These are phyloP conservation scores for Ustilago shanxiensis DNA, from an alignment of 1,284 basidiomycete genomes.

Conservation along the genomic window DNA sequence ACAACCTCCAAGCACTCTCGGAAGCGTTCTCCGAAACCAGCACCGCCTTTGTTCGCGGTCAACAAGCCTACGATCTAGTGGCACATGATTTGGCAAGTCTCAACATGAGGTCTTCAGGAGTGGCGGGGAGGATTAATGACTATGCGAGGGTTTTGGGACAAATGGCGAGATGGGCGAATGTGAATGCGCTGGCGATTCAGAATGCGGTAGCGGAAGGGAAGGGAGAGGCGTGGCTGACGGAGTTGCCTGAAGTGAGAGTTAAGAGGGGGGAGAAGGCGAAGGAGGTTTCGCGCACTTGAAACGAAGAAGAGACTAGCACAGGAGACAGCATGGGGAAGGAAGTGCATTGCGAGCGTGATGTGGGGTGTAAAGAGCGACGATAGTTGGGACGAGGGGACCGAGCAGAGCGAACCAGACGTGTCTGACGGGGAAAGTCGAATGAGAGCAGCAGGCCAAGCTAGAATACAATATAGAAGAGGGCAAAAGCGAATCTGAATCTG, in stretches of 20 bases:
- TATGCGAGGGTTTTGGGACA: neutral
- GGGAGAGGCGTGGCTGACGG: neutral
- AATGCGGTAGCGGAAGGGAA: neutral
- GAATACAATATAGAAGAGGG: neutral
- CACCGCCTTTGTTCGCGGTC: neutral
- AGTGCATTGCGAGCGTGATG: neutral
- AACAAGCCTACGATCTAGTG: slow-evolving; percentile 1
- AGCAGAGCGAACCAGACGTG: neutral
- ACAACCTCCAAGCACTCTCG: neutral
- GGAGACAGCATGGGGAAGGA: neutral
- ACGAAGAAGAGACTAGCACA: no score
- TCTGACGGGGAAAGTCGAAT: neutral
- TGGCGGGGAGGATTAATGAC: neutral
- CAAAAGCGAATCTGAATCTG: neutral
- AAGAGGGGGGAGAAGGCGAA: neutral
- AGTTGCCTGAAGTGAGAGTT: neutral
- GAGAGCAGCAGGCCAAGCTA: neutral
- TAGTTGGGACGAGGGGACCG: neutral
- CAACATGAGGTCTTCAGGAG: neutral
- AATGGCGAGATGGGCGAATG: neutral
- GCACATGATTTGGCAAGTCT: neutral
- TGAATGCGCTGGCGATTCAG: neutral
- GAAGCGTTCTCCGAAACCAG: neutral
- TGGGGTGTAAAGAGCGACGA: neutral
- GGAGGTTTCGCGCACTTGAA: no score